phyloP scores from a whole-genome alignment of 805 yeast species.

The Debaryomyces tyrocola region DNA sequence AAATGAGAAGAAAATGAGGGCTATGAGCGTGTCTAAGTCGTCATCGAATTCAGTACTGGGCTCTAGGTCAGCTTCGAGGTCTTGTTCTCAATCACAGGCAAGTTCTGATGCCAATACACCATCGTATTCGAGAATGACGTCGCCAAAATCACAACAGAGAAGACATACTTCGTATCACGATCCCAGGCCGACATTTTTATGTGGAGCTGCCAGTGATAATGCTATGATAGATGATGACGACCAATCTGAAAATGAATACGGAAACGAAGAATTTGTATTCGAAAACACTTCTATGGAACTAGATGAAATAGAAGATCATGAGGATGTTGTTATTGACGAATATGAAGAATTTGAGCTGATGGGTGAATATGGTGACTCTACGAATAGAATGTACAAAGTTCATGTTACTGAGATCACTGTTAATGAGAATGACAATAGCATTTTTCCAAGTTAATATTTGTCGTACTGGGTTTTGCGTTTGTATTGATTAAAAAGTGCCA shows the following conservation, averaged over 20 bases:
- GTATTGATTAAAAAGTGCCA: too few relatives aligned
- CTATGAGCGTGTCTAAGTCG: conserved; percentile 19
- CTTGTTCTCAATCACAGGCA: conserved; percentile 5
- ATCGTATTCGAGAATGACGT: neutral
- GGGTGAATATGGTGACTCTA: conserved; percentile 20
- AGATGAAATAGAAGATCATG: conserved; percentile 4
- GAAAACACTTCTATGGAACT: conserved; percentile 3
- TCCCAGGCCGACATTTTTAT: conserved; percentile 19
- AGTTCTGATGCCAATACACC: conserved; percentile 4
- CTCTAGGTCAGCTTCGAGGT: conserved; percentile 5
- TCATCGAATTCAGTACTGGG: conserved; percentile 5
- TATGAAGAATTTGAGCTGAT: conserved; percentile 20
- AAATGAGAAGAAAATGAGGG: conserved; percentile 30
- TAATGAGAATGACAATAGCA: conserved; percentile 31
- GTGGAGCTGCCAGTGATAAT: conserved; percentile 2
- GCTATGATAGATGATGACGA: conserved; percentile 20
- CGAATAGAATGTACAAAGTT: conserved; percentile 30
- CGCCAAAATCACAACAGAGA: conserved; percentile 13
- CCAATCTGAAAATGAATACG: conserved; percentile 7
- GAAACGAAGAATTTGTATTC: conserved; percentile 4
- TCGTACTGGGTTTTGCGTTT: too few relatives aligned
- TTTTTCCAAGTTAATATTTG: conserved; percentile 18
- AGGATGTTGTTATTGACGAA: conserved; percentile 14
- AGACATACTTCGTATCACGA: conserved; percentile 33
- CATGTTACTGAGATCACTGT: conserved; percentile 43